These are phyloP conservation scores for Scleromitrula shiraiana DNA, from an alignment of 2,329 filamentous ascomycete species.

Conservation along the genomic window DNA sequence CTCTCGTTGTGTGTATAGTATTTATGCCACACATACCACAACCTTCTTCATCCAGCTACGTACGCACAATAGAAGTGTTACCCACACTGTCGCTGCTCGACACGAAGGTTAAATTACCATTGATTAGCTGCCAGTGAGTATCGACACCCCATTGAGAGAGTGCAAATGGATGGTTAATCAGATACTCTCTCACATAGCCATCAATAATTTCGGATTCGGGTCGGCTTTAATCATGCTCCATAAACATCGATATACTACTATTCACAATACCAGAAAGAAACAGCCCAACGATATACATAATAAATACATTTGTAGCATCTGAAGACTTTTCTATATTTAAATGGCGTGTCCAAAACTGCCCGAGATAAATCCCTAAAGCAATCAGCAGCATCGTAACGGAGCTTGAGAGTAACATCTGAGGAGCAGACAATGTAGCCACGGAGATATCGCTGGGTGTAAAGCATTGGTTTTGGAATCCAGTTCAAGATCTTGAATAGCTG, in stretches of 20 bases:
- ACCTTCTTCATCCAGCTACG: too few species aligned
- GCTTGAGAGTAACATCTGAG: neutral
- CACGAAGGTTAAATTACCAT: neutral
- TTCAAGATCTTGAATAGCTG: neutral
- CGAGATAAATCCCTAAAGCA: neutral
- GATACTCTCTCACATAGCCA: neutral
- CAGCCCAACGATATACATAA: neutral
- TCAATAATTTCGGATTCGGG: neutral
- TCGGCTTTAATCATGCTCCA: neutral
- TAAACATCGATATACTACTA: neutral
- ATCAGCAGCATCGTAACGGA: neutral
- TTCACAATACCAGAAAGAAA: neutral
- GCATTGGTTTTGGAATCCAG: neutral
- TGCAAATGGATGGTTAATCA: neutral
- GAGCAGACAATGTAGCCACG: neutral
- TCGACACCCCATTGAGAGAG: neutral
- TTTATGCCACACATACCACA: too few species aligned
- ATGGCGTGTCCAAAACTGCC: neutral
- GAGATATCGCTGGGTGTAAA: neutral
- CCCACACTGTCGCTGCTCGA: neutral
- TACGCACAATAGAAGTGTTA: neutral
- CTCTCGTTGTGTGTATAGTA: too few species aligned
- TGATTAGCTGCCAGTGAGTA: neutral
- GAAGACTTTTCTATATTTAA: neutral
- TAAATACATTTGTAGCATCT: neutral